Percentiles rank a stretch among this genome's conserved stretches.
phyloP scores from a whole-genome alignment of 108 stramenopile genomes.

The Poteriospumella lacustris region DNA sequence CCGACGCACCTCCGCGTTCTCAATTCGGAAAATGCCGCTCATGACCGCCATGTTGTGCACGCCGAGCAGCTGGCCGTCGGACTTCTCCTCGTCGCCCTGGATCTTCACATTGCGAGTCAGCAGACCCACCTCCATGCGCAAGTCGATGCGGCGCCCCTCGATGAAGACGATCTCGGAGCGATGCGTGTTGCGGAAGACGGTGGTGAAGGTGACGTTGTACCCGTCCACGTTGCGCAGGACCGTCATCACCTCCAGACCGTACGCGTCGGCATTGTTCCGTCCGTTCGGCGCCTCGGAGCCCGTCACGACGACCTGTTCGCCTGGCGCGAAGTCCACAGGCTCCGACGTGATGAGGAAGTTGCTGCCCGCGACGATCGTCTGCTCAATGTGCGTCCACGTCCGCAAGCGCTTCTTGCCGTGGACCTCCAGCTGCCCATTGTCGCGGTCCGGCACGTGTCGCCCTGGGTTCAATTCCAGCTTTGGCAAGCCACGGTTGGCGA shows the following conservation, averaged over 20 bases:
- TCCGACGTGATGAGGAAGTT: neutral
- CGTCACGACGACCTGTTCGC: neutral
- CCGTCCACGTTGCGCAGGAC: neutral
- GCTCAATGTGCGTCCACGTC: neutral
- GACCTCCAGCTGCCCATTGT: neutral
- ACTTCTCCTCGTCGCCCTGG: slow-evolving; percentile 31
- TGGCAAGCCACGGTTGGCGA: neutral
- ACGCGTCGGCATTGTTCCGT: neutral
- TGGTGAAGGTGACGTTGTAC: neutral
- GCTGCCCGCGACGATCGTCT: neutral
- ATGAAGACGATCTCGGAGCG: slow-evolving; percentile 1
- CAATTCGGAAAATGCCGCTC: slow-evolving; percentile 25
- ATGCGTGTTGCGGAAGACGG: slow-evolving; percentile 18
- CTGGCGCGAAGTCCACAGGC: slow-evolving; percentile 4
- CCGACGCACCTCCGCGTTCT: slow-evolving; percentile 31
- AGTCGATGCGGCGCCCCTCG: slow-evolving; percentile 15
- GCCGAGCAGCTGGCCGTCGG: slow-evolving; percentile 30
- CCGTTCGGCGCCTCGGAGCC: too few species aligned
- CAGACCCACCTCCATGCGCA: slow-evolving; percentile 33
- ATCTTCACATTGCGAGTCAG: slow-evolving; percentile 42
- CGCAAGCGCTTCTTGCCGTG: slow-evolving; percentile 4
- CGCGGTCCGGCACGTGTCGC: neutral
- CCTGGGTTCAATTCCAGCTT: neutral
- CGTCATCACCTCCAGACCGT: neutral
- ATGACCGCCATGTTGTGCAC: slow-evolving; percentile 32